Base-by-base conservation (phyloP, 1,284 basidiomycete genomes). In the Rhodofomes roseus region DNA sequence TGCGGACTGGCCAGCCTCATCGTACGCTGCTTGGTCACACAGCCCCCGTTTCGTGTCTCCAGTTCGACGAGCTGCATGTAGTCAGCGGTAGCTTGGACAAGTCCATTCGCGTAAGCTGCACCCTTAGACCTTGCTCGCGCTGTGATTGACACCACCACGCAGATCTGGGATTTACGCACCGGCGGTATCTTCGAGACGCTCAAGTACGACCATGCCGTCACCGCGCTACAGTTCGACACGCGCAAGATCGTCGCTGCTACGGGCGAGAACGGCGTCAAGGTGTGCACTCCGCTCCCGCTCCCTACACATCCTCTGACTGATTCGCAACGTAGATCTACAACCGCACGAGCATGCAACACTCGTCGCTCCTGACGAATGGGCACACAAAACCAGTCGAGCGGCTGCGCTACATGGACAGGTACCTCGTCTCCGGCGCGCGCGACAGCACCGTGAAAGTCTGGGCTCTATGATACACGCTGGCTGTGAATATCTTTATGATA, bases 1-100 rank as follows among this genome's bases (percentile, higher is more conserved):
- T 99, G 96, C 90, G 97, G 43, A 99, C 96, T 43, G 97, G 97
- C 4, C 96, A 99, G 74, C 90, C 95, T 14, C 96, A 98, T 74
- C 82, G 97, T 44, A 98, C 96, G 9, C 78, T 99, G 54, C 77
- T 93, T 25, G 97, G 96, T 6, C 97, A 99, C 73, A 98, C 94
- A 1, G 93, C 83, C 0, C 95, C 97, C 4, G 88, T 99, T 53
- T 98, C 95, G 1, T 95, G 90, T 69, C 79, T 99, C 22, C 97
- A 99, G 72, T 99, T 99, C 69, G 97, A 99, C 77, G 96, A 99
- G 77, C 81, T 91, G 60, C 90, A 98, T 73, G 89, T 98, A 67
- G 87, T 92, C 55, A 95, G 90, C 55, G 96, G 96, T 44, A 92
- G 91, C 74, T 79, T 98, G 55, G 96, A 99, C 78, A 96, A 95